phyloP scores from a whole-genome alignment of 2,329 filamentous ascomycete genomes.

The Pezicula neosporulosa region DNA sequence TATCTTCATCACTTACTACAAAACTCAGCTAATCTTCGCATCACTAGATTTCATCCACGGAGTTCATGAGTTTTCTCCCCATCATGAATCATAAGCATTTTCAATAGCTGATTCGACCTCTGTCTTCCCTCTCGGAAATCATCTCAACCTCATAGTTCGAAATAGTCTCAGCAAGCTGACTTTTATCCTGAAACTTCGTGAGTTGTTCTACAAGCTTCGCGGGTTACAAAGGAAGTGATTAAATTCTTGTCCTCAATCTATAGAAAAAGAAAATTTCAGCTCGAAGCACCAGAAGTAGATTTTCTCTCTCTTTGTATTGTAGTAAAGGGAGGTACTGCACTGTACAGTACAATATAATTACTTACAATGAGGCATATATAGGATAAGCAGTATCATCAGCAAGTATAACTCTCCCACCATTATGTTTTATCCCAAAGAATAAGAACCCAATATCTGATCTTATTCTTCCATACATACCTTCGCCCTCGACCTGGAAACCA shows the following conservation, averaged over 20 bases:
- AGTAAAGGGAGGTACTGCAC: too few species aligned
- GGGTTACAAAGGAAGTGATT: not conserved
- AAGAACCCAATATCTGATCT: constrained; percentile 27
- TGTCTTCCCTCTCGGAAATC: not conserved
- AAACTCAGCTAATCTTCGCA: not conserved
- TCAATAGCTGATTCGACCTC: not conserved
- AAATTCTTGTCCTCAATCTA: not conserved
- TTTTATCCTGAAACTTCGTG: not conserved
- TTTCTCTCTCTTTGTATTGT: too few species aligned
- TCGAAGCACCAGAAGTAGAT: too few species aligned
- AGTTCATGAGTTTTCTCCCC: not conserved
- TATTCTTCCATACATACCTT: constrained; percentile 1
- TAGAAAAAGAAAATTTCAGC: too few species aligned
- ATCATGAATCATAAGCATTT: not conserved
- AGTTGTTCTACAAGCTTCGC: not conserved
- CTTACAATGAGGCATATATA: constrained; percentile 45
- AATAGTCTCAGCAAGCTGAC: not conserved
- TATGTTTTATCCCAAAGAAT: constrained; percentile 38
- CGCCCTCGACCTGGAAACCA: constrained; percentile 9
- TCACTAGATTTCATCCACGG: not conserved
- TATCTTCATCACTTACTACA: too few species aligned
- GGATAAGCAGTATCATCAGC: constrained; percentile 51
- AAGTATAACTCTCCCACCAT: constrained; percentile 39
- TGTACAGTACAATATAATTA: too few species aligned
- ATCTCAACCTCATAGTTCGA: not conserved